Conservation (phyloP, 176 grass and related monocot species). For the Puccinellia tenuiflora region DNA sequence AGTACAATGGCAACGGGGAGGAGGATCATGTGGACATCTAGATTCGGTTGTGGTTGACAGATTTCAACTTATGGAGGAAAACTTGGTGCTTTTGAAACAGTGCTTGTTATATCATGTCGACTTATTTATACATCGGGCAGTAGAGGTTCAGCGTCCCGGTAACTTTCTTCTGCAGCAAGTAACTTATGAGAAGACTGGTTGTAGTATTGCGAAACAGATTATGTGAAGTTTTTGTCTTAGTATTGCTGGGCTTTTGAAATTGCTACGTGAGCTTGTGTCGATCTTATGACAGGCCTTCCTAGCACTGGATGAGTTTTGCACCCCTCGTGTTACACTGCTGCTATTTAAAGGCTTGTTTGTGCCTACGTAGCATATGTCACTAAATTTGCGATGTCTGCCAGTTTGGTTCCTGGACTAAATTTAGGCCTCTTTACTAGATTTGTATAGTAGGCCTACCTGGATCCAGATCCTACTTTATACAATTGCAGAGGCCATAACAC, state of each 20-base stretch:
- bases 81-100: not conserved
- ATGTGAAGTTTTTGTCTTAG: not conserved
- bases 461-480: not conserved
- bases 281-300: not conserved
- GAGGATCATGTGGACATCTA: conserved; percentile 41
- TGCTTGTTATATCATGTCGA: not conserved
- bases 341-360: not conserved
- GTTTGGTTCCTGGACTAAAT: not conserved
- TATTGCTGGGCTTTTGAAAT: not conserved
- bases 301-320: not conserved
- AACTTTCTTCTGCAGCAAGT: not conserved
- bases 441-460: not conserved
- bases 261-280: not conserved
- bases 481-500: not conserved
- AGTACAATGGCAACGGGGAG: conserved; percentile 58
- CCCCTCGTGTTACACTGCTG: not conserved
- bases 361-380: not conserved
- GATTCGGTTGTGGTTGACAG: conserved; percentile 12
- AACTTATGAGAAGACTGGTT: not conserved
- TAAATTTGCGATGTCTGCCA: not conserved
- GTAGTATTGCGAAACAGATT: not conserved
- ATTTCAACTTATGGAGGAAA: conserved; percentile 15
- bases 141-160: not conserved
- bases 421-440: not conserved
- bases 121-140: not conserved